phyloP scores from a whole-genome alignment of 163 green algal species.

The Scenedesmus sp. region DNA sequence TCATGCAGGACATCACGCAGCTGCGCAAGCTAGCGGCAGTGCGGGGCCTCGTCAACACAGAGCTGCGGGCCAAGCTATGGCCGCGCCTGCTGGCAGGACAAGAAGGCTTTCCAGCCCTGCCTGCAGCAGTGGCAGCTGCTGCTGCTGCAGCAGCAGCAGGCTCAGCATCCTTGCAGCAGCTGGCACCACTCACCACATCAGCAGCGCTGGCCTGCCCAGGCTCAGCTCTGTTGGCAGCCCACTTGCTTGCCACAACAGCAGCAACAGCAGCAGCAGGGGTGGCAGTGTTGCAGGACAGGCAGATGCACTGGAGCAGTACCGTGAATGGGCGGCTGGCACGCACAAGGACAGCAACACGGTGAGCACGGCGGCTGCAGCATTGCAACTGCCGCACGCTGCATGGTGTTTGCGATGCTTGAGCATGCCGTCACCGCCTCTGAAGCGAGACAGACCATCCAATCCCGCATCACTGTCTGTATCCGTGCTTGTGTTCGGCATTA shows the following conservation, averaged over 20 bases:
- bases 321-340: background rate
- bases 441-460: background rate
- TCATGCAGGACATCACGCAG: conserved; percentile 66
- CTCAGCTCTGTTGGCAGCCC: background rate
- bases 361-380: background rate
- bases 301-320: conserved; percentile 49
- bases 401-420: background rate
- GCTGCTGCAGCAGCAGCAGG: conserved; percentile 4
- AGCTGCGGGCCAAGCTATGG: conserved; percentile 80
- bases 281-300: background rate
- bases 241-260: background rate
- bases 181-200: background rate
- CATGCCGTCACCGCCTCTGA: background rate
- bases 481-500: background rate
- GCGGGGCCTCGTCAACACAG: conserved; percentile 81
- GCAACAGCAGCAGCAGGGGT: background rate
- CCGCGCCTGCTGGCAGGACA: conserved; percentile 79
- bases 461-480: background rate
- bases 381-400: background rate
- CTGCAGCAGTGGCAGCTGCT: background rate
- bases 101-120: background rate
- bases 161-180: background rate
- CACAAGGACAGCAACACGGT: conserved; percentile 51
- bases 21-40: conserved; percentile 83
- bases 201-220: background rate